Base-by-base conservation (phyloP, 441 rosid species). In the Euphorbia schlechtendalii region DNA sequence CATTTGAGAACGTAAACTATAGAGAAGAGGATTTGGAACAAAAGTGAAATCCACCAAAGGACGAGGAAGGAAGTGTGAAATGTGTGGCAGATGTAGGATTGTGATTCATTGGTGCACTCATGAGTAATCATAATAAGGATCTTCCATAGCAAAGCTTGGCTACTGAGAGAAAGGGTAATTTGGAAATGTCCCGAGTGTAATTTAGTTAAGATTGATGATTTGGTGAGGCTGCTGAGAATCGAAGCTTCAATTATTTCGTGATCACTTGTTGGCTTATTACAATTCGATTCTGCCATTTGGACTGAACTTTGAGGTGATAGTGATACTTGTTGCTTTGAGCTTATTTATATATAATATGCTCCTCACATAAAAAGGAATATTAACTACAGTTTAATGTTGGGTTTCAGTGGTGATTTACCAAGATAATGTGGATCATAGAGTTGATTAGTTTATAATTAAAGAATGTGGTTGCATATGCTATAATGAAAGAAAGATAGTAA, bases 161-260 rank as follows among this genome's bases (percentile, higher is more conserved):
- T 73, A 10, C 83, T 70, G 0, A 86, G 69, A 20, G 92, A 80
- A 1, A 86, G 76, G 66, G 81, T 82, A 64, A 88, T 80, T 69
- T 92, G 77, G 68, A 88, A 88, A 54, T 83, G 83, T 4, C 90
- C 92, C 1, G 90, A 90, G 32, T 88, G 96, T 34, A 80, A 76
- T 62, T 73, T 63, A 0, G 78, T 73, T 66, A 9, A 46, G n/a
- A 20, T 6, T 54, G 58, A 12, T 24, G 58, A 14, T 2, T 54
- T 54, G 1, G 57, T 54, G 34, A 21, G 21, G 53, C 21, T 48
- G 56, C 28, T 21, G 28, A 25, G 58, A 24, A 54, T 24, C 12
- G 58, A 25, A 54, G 34, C 34, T 54, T 54, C 34, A 5, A 54
- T 54, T 12, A 24, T 25, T 6, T 24, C 25, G 13, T 54, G 58